These are phyloP conservation scores for Geotrichum ghanense DNA, from an alignment of 805 yeast genomes.

Conservation along the genomic window DNA sequence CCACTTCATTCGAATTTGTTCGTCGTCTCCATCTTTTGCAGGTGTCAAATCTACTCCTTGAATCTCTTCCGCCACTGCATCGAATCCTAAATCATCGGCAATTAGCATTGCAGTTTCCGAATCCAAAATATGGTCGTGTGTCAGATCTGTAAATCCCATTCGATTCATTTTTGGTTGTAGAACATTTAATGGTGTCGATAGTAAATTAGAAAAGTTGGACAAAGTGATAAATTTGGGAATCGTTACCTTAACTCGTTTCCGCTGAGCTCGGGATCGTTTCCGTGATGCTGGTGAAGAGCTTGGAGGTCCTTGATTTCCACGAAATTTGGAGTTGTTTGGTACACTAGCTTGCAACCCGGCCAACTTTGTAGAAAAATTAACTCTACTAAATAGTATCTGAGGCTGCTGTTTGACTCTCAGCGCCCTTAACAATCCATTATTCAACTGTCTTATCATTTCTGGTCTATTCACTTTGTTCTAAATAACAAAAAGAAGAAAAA, in stretches of 20 bases:
- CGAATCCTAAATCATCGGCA: conserved; percentile 81
- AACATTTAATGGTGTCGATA: conserved; percentile 52
- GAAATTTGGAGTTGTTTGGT: too few relatives aligned
- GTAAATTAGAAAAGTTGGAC: conserved; percentile 60
- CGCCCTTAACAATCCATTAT: too few relatives aligned
- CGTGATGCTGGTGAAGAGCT: too few relatives aligned
- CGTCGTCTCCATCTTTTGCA: conserved; percentile 33
- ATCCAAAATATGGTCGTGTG: conserved; percentile 68
- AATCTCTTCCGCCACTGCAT: conserved; percentile 30
- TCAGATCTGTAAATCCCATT: conserved; percentile 61
- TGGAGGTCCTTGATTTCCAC: too few relatives aligned
- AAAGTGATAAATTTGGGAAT: conserved; percentile 74
- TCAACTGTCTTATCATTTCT: too few relatives aligned
- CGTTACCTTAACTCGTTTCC: conserved; percentile 12
- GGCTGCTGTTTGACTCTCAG: too few relatives aligned
- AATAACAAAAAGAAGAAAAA: too few relatives aligned
- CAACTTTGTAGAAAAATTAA: too few relatives aligned
- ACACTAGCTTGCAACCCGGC: too few relatives aligned
- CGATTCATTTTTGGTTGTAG: conserved; percentile 46
- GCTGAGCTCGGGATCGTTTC: conserved; percentile 3
- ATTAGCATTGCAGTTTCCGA: conserved; percentile 76
- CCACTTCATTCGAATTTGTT: conserved; percentile 29
- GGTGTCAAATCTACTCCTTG: conserved; percentile 52
- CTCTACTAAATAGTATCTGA: too few relatives aligned
- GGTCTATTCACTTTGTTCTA: too few relatives aligned